phyloP scores from a whole-genome alignment of 140 eudicot species.

The Senecio squalidus region DNA sequence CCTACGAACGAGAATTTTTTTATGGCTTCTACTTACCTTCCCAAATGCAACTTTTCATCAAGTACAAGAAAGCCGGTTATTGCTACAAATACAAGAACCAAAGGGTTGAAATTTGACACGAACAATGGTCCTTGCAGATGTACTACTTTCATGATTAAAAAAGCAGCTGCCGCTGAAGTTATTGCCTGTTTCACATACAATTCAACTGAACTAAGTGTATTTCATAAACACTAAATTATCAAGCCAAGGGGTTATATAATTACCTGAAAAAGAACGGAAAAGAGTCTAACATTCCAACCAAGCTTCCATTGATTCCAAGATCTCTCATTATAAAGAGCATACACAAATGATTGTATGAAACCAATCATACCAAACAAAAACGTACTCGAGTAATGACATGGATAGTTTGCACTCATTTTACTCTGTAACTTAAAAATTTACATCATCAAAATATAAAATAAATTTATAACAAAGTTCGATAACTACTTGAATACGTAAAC shows the following conservation, averaged over 20 bases:
- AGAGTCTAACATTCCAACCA: slow-evolving; percentile 28
- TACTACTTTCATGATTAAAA: slow-evolving; percentile 19
- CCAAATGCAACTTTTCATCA: slow-evolving; percentile 39
- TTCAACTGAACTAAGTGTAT: background rate
- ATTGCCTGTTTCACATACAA: slow-evolving; percentile 17
- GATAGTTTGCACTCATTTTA: slow-evolving; percentile 39
- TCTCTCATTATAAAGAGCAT: slow-evolving; percentile 26
- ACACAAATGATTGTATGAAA: slow-evolving; percentile 31
- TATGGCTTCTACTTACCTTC: slow-evolving; percentile 39
- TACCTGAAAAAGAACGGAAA: slow-evolving; percentile 30
- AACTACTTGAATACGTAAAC: background rate
- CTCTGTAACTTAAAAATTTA: slow-evolving; percentile 19
- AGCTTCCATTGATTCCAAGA: slow-evolving; percentile 43
- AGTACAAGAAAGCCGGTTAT: slow-evolving; percentile 34
- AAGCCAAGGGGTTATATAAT: background rate
- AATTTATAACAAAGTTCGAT: background rate
- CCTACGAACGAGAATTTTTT: background rate
- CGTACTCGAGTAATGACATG: slow-evolving; percentile 46
- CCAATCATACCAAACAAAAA: slow-evolving; percentile 35
- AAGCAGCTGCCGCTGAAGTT: slow-evolving; percentile 17
- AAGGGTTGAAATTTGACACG: slow-evolving; percentile 44
- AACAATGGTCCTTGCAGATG: slow-evolving; percentile 48
- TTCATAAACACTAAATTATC: too few relatives aligned
- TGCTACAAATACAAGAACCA: slow-evolving; percentile 41
- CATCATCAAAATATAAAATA: background rate